Evolutionary conservation across 495 filamentous ascomycete genomes (phyloP).

Genomic region (Daldinia bambusicola): DNA sequence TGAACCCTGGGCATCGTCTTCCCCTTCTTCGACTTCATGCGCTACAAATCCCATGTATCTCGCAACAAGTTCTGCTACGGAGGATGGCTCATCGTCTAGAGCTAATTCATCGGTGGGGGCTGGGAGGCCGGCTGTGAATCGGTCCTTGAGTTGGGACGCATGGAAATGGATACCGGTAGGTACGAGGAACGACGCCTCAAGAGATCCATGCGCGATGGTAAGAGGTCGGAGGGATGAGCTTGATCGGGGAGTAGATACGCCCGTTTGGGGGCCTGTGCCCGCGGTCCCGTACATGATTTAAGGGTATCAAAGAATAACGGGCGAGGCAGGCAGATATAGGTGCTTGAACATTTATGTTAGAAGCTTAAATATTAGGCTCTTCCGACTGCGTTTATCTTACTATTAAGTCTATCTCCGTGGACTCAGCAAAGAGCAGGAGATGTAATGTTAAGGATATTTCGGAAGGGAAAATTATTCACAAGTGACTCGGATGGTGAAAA

Average conservation of each 20-base stretch:
- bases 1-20: constrained; percentile 84
- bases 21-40: constrained; percentile 85
- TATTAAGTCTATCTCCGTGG: constrained; percentile 45
- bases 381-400: constrained; percentile 20
- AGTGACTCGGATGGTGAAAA: constrained; percentile 7
- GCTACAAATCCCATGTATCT: constrained; percentile 91
- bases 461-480: constrained; percentile 25
- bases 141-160: constrained; percentile 89
- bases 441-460: constrained; percentile 28
- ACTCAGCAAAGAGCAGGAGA: constrained; percentile 57
- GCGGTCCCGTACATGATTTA: constrained; percentile 85
- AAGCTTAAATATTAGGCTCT: background rate
- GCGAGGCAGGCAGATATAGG: constrained; percentile 10
- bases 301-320: constrained; percentile 31
- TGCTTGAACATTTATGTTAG: constrained; percentile 24
- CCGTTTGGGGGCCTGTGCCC: constrained; percentile 85
- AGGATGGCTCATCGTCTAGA: constrained; percentile 97
- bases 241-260: constrained; percentile 92
- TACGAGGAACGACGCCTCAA: constrained; percentile 93
- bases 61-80: constrained; percentile 86
- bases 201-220: constrained; percentile 87
- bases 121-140: constrained; percentile 84
- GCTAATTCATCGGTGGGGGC: constrained; percentile 94
- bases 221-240: constrained; percentile 88
- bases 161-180: constrained; percentile 95